Evolutionary conservation across 768 basidiomycete genomes (phyloP).

Genomic region (Leucocoprinus leucothites): DNA sequence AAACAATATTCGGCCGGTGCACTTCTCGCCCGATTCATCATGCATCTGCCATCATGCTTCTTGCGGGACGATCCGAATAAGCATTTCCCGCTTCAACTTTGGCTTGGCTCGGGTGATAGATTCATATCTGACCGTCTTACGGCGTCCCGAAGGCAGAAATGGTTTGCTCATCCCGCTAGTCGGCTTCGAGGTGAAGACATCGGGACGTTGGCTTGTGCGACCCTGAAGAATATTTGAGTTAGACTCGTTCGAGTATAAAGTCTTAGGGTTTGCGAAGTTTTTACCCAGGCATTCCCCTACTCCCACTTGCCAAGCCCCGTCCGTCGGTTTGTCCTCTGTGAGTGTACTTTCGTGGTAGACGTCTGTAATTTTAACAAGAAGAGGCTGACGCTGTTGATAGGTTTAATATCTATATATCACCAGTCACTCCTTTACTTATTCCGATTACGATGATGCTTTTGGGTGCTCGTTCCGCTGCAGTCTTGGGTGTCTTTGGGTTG

Average conservation of each 20-base stretch:
- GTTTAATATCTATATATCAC: neutral
- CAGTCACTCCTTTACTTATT: neutral
- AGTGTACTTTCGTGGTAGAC: neutral
- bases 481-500: neutral
- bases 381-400: neutral
- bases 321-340: neutral
- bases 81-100: no score
- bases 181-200: no score
- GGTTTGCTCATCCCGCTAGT: no score
- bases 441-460: neutral
- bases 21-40: no score
- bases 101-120: no score
- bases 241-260: neutral
- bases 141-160: no score
- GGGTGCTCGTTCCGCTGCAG: neutral
- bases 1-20: no score
- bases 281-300: neutral
- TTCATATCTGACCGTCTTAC: no score
- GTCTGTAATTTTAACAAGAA: neutral
- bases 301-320: neutral
- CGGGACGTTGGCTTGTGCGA: neutral
- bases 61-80: no score
- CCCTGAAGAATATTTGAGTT: neutral
- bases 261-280: neutral
- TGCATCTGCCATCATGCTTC: no score